These are phyloP conservation scores for Grifola frondosa DNA, from an alignment of 1,284 basidiomycete genomes.

Conservation along the genomic window DNA sequence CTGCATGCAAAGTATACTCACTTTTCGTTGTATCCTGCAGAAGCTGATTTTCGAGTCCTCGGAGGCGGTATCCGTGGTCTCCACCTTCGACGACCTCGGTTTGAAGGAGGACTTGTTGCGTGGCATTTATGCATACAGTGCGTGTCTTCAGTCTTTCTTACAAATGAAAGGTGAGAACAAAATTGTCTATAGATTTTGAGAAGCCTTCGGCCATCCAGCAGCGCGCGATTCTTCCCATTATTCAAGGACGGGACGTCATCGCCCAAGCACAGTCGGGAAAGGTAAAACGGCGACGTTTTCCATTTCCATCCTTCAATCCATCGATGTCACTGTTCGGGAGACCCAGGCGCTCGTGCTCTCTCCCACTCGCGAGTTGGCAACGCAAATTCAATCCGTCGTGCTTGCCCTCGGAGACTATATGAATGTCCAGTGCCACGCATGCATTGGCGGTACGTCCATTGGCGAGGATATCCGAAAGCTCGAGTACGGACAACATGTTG, in stretches of 20 bases:
- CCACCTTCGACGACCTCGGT: conserved; percentile 89
- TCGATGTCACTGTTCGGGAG: conserved; percentile 94
- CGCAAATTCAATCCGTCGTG: conserved; percentile 98
- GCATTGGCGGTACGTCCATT: conserved; percentile 96
- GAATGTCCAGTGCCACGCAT: conserved; percentile 99
- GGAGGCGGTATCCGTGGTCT: conserved; percentile 86
- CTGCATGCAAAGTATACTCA: conserved; percentile 4
- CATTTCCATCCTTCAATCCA: conserved; percentile 91
- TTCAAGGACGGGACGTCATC: conserved; percentile 93
- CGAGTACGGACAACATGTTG: conserved; percentile 97
- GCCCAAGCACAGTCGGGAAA: conserved; percentile 99
- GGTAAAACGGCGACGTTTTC: conserved; percentile 99
- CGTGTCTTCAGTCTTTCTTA: conserved; percentile 34
- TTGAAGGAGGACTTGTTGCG: conserved; percentile 95
- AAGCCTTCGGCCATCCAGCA: conserved; percentile 99
- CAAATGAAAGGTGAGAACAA: no score
- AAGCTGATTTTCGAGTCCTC: conserved; percentile 99
- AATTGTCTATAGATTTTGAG: conserved; percentile 81
- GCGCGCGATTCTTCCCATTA: conserved; percentile 95
- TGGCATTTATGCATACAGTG: conserved; percentile 99
- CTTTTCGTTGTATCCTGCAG: conserved; percentile 31
- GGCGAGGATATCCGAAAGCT: conserved; percentile 99
- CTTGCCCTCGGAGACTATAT: conserved; percentile 98
- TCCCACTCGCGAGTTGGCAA: conserved; percentile 92
- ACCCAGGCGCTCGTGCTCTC: conserved; percentile 96